Evolutionary conservation across 225 moss, liverwort and hornwort species (phyloP), one percentile per base, ranked within the genome.

Genomic region (Straminergon stramineum): DNA sequence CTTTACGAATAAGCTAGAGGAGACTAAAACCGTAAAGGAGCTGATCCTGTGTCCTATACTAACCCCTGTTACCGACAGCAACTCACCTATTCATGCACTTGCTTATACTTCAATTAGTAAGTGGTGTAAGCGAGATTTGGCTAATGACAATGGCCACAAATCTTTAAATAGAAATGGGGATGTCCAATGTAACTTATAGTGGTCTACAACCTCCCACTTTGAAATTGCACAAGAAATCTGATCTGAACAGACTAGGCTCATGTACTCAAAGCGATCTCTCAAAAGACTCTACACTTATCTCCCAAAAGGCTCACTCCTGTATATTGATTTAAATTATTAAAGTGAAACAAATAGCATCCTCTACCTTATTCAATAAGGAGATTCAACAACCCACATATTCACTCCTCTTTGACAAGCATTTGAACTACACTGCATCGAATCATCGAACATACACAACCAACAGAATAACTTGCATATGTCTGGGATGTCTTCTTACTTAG

Each of bases 401-500:
- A 75, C 65, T 53, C 56, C 45, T 56, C 51, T 83, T 77, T 28
- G 20, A 35, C 83, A 70, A 89, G 65, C 27, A 71, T 87, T 87
- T 53, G 70, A 45, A 68, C 39, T 48, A 51, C 58, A 87, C 28
- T n/a, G 70, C 70, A 87, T 89, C 82, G 61, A 87, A 83, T 73
- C 74, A 75, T 30, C 80, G 52, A 31, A 86, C n/a, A 65, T 35
- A 80, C 52, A 61, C 61, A 88, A 70, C 55, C 30, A 35, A 53
- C 39, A 83, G 34, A 85, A 82, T 5, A 81, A 51, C 80, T 64
- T 65, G 80, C 63, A 83, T 19, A 79, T 61, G 32, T 82, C 32
- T 63, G 80, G 83, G 62, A 82, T 15, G 21, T 43, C 52, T 84
- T 82, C 91, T 91, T 93, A 95, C 95, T 95, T 81, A 94, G 87